These are phyloP conservation scores for Scytalidium lignicola DNA, from an alignment of 2,329 filamentous ascomycete species.

Conservation along the genomic window DNA sequence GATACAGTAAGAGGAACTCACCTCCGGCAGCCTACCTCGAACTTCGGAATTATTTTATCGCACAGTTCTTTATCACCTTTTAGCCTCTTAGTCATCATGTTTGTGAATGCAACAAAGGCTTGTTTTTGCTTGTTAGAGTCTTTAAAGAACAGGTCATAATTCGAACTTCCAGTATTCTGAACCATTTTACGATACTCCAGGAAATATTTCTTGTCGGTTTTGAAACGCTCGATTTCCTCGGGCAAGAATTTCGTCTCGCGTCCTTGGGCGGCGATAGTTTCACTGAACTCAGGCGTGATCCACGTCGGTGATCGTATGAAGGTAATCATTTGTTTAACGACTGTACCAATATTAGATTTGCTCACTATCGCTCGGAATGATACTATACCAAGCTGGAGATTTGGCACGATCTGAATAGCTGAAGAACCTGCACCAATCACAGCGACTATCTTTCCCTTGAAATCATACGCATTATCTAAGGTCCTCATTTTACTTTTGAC, in stretches of 20 bases:
- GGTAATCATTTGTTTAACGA: too few relatives aligned
- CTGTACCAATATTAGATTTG: conserved; percentile 34
- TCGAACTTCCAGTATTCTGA: conserved; percentile 16
- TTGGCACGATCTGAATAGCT: conserved; percentile 47
- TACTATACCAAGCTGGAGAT: conserved; percentile 41
- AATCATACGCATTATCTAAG: conserved; percentile 45
- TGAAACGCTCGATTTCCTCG: conserved; percentile 7
- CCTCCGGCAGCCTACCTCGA: not conserved
- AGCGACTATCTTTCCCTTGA: conserved; percentile 41
- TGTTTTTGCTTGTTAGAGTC: not conserved
- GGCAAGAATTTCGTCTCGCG: not conserved
- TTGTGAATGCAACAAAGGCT: not conserved
- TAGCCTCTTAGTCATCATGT: conserved; percentile 11
- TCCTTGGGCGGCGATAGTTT: conserved; percentile 3
- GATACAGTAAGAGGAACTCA: conserved; percentile 34
- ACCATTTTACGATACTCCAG: conserved; percentile 2
- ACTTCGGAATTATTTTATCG: not conserved
- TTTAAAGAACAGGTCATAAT: conserved; percentile 18
- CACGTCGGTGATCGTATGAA: conserved; percentile 45
- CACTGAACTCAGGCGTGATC: conserved; percentile 29
- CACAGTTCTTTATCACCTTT: conserved; percentile 1
- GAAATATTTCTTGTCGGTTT: conserved; percentile 13
- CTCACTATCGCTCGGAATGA: conserved; percentile 41
- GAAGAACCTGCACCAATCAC: conserved; percentile 53
- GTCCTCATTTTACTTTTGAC: too few relatives aligned